phyloP scores from a whole-genome alignment of 2,329 filamentous ascomycete genomes.

The Domatiomyces globalis region DNA sequence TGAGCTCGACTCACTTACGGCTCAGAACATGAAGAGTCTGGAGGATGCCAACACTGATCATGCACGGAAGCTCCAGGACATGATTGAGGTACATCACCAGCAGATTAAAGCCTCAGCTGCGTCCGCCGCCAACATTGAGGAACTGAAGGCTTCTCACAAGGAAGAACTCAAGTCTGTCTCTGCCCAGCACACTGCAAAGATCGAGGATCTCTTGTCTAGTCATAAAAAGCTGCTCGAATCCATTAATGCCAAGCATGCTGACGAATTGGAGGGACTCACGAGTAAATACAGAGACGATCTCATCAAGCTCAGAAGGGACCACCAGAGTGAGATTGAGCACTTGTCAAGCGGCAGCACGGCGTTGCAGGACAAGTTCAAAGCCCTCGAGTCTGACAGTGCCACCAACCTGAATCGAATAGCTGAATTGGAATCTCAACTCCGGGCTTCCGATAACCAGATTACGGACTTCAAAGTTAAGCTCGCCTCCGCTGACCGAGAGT shows the following conservation, averaged over 20 bases:
- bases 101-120: background rate
- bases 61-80: background rate
- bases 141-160: background rate
- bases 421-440: background rate
- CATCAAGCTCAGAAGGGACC: constrained; percentile 22
- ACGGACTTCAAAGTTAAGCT: background rate
- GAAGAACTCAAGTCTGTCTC: constrained; percentile 9
- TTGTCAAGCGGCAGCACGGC: background rate
- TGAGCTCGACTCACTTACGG: background rate
- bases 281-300: constrained; percentile 33
- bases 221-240: constrained; percentile 10
- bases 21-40: background rate
- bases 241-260: constrained; percentile 7
- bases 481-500: background rate
- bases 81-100: background rate
- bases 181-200: constrained; percentile 8
- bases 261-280: constrained; percentile 28
- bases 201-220: constrained; percentile 8
- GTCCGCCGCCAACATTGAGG: background rate
- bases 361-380: background rate
- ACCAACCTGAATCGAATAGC: background rate
- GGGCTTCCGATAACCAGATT: background rate
- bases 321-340: background rate
- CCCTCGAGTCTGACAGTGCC: background rate
- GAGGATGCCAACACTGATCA: background rate